Percentiles rank a stretch among this genome's conserved stretches.
phyloP scores from a whole-genome alignment of 2,329 filamentous ascomycete genomes.

The Orbilia oligospora region DNA sequence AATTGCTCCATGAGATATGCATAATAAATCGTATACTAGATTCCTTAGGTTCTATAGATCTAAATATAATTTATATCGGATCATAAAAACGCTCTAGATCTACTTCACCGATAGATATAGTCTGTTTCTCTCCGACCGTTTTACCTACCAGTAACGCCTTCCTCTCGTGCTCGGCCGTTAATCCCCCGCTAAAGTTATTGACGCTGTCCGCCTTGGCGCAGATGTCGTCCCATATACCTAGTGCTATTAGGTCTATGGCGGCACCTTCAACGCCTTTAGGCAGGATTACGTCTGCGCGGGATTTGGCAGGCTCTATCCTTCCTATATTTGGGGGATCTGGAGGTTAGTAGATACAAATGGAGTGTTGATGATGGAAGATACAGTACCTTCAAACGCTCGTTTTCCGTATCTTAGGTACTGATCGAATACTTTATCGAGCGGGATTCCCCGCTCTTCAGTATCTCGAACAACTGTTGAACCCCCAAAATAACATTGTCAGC shows the following conservation, averaged over 20 bases:
- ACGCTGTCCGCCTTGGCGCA: conserved; percentile 49
- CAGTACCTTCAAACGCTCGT: conserved; percentile 61
- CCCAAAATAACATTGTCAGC: background rate
- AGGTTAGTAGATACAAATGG: background rate
- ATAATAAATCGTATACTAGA: conserved; percentile 6
- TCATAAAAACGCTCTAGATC: conserved; percentile 58
- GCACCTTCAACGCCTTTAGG: conserved; percentile 62
- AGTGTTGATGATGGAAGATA: conserved; percentile 48
- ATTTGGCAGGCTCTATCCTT: conserved; percentile 57
- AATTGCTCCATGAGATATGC: conserved; percentile 10
- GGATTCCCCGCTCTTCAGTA: conserved; percentile 57
- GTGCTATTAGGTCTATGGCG: conserved; percentile 63
- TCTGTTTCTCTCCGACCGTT: conserved; percentile 37
- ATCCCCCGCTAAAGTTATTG: conserved; percentile 34
- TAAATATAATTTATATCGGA: conserved; percentile 34
- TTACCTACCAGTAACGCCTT: conserved; percentile 38
- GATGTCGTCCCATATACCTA: conserved; percentile 64
- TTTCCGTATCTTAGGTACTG: conserved; percentile 63
- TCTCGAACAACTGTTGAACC: conserved; percentile 61
- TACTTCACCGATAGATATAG: conserved; percentile 47
- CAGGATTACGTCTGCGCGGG: conserved; percentile 52
- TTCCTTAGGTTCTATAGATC: background rate
- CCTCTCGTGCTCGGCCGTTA: conserved; percentile 39
- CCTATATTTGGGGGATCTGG: conserved; percentile 18
- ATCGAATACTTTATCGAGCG: conserved; percentile 63